Base-by-base conservation (phyloP, 192 early-diverging fungal species). In the Thamnidium elegans region DNA sequence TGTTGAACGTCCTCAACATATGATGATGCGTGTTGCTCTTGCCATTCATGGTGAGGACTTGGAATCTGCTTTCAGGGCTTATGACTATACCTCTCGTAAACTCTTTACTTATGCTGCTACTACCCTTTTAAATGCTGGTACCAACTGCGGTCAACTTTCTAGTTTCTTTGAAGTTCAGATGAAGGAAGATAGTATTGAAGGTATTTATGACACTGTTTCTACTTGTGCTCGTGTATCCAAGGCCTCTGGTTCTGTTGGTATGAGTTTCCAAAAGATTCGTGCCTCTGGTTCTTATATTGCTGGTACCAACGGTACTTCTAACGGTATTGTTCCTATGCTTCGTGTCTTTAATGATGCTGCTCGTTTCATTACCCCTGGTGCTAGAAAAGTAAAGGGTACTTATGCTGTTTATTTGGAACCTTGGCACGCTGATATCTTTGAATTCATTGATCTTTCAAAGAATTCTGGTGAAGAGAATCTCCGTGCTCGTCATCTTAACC, bases 381-480 rank as follows among this genome's bases (percentile, higher is more conserved):
- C 93, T 36, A 94, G 94, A 84, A 95, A 96, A 79, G 83, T 94
- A 8, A 94, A 94, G 11, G 94, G 96, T 26, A 91, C 90, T 14
- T 98, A 96, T 81, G 94, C 94, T 58, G 91, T 98, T 72, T 98
- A 98, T 74, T 77, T 96, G 50, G 96, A 98, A 80, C 96, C 96
- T 7, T 98, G 96, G 96, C 96, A 98, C 68, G 82, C 92, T 3
- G 96, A 98, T 76, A 84, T 98, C 9, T 98, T 96, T 75, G 89
- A 90, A 63, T 98, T 96, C 75, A 79, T 98, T 45, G 93, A 95
- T 54, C 75, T 98, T 69, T 87, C 89, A 69, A 95, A 93, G 83
- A 96, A 96, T 81, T 91, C 89, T 63, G 96, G 96, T 63, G 94
- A 96, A 73, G 96, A 98, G 67, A 94, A 98, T 78, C 78, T 86